phyloP scores from a whole-genome alignment of 148 eudicot genomes.

The Rhododendron williamsianum region DNA sequence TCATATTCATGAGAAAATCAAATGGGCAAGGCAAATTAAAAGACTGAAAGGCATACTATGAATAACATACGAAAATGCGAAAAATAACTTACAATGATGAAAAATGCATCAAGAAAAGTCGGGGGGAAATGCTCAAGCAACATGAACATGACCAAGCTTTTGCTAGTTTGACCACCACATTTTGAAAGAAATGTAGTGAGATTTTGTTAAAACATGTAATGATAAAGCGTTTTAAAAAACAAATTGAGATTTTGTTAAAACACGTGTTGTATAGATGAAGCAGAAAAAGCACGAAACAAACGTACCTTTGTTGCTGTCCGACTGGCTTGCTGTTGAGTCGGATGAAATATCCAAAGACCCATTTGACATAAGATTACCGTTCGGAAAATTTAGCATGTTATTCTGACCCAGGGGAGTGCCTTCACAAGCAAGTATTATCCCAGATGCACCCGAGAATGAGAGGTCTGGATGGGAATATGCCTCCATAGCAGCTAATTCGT shows the following conservation, averaged over 20 bases:
- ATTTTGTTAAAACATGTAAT: not conserved
- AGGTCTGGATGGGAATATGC: conserved; percentile 34
- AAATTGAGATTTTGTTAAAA: not conserved
- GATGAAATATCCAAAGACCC: conserved; percentile 25
- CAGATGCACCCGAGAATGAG: conserved; percentile 35
- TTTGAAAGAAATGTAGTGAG: not conserved
- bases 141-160: not conserved
- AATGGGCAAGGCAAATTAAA: not conserved
- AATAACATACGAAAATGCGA: not conserved
- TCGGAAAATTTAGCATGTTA: conserved; percentile 3
- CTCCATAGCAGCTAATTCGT: conserved; percentile 48
- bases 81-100: not conserved
- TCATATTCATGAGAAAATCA: not conserved
- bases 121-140: not conserved
- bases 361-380: conserved; percentile 12
- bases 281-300: not conserved
- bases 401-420: conserved; percentile 12
- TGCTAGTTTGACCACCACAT: not conserved
- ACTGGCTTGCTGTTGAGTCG: conserved; percentile 19
- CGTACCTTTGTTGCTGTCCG: conserved; percentile 27
- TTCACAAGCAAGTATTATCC: conserved; percentile 39
- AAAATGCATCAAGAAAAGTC: not conserved
- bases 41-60: not conserved
- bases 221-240: not conserved
- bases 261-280: not conserved